Conservation (phyloP, 177 flowering plant genomes). For the Tripterygium wilfordii region DNA sequence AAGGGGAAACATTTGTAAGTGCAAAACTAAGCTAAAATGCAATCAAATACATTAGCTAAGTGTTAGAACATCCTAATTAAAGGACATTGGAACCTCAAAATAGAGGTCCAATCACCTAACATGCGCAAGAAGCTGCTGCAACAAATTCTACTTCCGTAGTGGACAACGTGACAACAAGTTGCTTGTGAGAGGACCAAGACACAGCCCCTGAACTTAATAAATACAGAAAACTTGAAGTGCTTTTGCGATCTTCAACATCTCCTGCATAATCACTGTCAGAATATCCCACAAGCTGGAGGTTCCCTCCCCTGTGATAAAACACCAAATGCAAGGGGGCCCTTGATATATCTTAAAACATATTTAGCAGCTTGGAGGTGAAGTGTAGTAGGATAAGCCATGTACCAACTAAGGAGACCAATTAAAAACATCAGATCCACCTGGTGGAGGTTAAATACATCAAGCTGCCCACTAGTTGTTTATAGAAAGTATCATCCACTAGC, state of each 20-base stretch:
- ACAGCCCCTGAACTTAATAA: too few species aligned
- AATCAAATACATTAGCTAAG: too few species aligned
- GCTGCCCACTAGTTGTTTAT: background rate
- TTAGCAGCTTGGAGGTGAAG: background rate
- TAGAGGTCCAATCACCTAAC: too few species aligned
- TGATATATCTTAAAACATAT: background rate
- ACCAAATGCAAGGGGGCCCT: background rate
- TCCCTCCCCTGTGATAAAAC: background rate
- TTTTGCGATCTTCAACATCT: background rate
- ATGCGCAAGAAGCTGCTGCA: too few species aligned
- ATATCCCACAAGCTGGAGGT: background rate
- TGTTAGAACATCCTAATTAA: too few species aligned
- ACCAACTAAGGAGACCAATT: background rate
- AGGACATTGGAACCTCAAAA: too few species aligned
- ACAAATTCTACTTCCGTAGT: too few species aligned
- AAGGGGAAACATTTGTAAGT: too few species aligned
- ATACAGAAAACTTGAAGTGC: constrained; percentile 3
- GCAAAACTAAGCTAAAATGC: too few species aligned
- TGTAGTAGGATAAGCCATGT: too few species aligned
- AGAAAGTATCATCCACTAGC: background rate
- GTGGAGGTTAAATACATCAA: background rate
- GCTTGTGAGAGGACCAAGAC: too few species aligned
- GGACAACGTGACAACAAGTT: too few species aligned
- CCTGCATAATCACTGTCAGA: constrained; percentile 7
- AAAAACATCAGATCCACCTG: background rate